These are phyloP conservation scores for Fusarium floridanum DNA, from an alignment of 2,329 filamentous ascomycete genomes.

Conservation along the genomic window DNA sequence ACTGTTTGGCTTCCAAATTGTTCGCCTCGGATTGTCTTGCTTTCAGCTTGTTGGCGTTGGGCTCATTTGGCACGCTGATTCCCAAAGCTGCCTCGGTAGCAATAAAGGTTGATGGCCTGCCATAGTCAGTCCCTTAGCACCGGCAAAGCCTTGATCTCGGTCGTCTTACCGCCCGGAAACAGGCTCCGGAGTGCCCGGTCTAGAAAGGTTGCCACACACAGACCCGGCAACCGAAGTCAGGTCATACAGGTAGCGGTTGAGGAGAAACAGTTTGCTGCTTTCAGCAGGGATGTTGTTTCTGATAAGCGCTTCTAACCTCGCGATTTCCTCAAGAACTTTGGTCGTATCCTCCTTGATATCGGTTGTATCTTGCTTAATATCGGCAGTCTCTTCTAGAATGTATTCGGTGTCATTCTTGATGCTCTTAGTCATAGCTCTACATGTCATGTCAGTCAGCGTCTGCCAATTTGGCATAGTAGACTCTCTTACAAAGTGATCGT, in stretches of 20 bases:
- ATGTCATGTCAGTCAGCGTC: neutral
- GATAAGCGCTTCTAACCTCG: neutral
- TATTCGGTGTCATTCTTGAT: slow-evolving; percentile 11
- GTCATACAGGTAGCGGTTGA: neutral
- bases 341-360: slow-evolving; percentile 1
- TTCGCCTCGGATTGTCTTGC: neutral
- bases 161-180: neutral
- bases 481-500: slow-evolving; percentile 7
- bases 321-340: neutral
- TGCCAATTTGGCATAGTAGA: neutral
- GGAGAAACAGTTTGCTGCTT: neutral
- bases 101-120: neutral
- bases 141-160: too few species aligned
- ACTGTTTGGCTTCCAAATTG: neutral
- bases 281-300: neutral
- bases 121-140: neutral
- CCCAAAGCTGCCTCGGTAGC: neutral
- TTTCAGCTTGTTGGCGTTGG: neutral
- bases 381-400: slow-evolving; percentile 1
- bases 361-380: slow-evolving; percentile 6
- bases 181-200: neutral
- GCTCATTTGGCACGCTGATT: neutral
- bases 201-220: neutral
- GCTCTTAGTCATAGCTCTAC: neutral
- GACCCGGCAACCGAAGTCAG: neutral